Percentiles rank a stretch among this genome's conserved stretches.
These are phyloP conservation scores for Ophiostoma australiae DNA, from an alignment of 2,329 filamentous ascomycete species.

Conservation along the genomic window DNA sequence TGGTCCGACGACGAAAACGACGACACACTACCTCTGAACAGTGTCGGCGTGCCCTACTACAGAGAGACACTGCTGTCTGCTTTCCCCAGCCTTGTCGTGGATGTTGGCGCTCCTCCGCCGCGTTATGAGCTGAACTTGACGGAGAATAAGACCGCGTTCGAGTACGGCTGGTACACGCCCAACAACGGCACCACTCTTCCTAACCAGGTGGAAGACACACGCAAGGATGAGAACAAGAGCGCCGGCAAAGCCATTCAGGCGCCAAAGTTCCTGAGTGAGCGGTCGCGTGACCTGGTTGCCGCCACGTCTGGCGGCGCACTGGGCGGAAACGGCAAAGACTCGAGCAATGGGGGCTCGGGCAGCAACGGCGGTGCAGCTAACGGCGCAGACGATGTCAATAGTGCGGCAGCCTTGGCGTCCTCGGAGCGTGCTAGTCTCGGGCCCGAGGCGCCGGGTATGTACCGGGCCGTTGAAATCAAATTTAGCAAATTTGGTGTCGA, in stretches of 20 bases:
- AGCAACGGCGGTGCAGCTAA: conserved; percentile 35
- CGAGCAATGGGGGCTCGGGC: neutral
- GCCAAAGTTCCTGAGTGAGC: conserved; percentile 93
- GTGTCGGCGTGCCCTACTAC: conserved; percentile 89
- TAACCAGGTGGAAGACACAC: conserved; percentile 78
- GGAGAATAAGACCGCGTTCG: conserved; percentile 61
- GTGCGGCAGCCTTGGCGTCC: conserved; percentile 51
- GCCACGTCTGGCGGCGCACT: conserved; percentile 18
- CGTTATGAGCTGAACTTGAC: conserved; percentile 69
- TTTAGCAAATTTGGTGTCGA: conserved; percentile 99
- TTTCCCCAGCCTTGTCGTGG: conserved; percentile 79
- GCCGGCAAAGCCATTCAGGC: conserved; percentile 59
- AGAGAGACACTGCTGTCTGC: conserved; percentile 80
- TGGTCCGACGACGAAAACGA: conserved; percentile 29
- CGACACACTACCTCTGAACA: conserved; percentile 66
- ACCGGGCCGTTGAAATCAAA: conserved; percentile 93
- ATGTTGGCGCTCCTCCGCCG: conserved; percentile 75
- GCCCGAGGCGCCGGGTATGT: conserved; percentile 79
- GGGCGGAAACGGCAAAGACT: neutral
- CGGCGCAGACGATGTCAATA: conserved; percentile 46
- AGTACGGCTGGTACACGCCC: conserved; percentile 72
- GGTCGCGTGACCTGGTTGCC: conserved; percentile 58
- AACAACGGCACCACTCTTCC: conserved; percentile 69
- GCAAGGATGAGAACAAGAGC: conserved; percentile 52
- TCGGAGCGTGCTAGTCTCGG: conserved; percentile 68